phyloP scores from a whole-genome alignment of 2,329 filamentous ascomycete genomes.

The Simplicillium aogashimaense region DNA sequence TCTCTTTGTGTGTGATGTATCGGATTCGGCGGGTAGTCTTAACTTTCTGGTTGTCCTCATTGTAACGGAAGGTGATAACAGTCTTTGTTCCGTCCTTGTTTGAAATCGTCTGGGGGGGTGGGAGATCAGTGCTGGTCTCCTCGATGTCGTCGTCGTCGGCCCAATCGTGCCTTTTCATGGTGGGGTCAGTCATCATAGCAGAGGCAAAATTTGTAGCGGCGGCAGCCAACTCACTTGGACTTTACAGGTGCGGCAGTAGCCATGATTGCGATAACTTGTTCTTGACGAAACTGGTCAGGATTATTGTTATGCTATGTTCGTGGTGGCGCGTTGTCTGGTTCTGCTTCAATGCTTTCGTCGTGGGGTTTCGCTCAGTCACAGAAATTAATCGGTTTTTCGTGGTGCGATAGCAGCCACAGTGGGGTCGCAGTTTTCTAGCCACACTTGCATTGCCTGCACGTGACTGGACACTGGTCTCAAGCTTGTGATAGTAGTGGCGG shows the following conservation, averaged over 20 bases:
- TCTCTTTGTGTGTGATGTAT: constrained; percentile 81
- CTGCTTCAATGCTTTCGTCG: constrained; percentile 13
- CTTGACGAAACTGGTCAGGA: constrained; percentile 6
- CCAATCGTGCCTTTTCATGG: constrained; percentile 60
- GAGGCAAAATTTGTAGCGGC: too few species aligned
- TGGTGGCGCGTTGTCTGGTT: constrained; percentile 8
- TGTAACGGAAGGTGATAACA: constrained; percentile 78
- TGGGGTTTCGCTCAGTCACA: constrained; percentile 25
- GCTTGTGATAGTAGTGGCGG: too few species aligned
- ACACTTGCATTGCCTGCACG: constrained; percentile 14
- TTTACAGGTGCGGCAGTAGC: constrained; percentile 27
- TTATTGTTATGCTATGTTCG: background rate
- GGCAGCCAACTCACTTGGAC: constrained; percentile 24
- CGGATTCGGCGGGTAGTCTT: constrained; percentile 96
- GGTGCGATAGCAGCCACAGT: constrained; percentile 24
- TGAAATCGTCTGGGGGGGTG: constrained; percentile 76
- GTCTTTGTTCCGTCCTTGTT: constrained; percentile 99
- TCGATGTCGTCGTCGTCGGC: constrained; percentile 92
- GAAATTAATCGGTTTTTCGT: constrained; percentile 32
- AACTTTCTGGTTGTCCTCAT: constrained; percentile 90
- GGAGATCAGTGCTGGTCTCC: constrained; percentile 59
- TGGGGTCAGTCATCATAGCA: constrained; percentile 23
- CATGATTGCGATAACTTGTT: constrained; percentile 18
- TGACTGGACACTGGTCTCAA: constrained; percentile 8
- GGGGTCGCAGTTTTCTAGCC: constrained; percentile 14